These are phyloP conservation scores for Trichosporon ovoides DNA, from an alignment of 1,284 basidiomycete species.

Conservation along the genomic window DNA sequence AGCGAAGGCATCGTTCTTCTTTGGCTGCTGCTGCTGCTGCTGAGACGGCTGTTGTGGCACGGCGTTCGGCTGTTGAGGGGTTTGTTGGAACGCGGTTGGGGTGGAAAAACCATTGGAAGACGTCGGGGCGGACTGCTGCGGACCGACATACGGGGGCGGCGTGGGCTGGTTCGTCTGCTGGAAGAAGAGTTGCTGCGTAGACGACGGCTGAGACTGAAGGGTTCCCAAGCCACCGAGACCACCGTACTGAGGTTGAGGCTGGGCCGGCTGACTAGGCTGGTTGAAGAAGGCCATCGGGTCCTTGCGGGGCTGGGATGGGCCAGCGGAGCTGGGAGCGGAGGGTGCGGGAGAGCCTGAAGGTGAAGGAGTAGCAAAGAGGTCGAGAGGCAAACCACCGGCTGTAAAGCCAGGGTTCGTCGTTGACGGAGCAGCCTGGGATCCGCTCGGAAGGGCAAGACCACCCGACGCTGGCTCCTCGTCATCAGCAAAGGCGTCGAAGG, in stretches of 20 bases:
- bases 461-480: slow-evolving; percentile 32
- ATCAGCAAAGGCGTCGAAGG: slow-evolving; percentile 49
- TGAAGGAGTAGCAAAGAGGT: slow-evolving; percentile 44
- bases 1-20: slow-evolving; percentile 49
- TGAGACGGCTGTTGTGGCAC: slow-evolving; percentile 8
- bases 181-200: slow-evolving; percentile 10
- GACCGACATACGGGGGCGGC: neutral
- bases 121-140: slow-evolving; percentile 10
- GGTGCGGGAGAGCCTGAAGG: slow-evolving; percentile 29
- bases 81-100: slow-evolving; percentile 14
- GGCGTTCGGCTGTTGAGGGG: slow-evolving; percentile 10
- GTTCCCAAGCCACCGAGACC: slow-evolving; percentile 5
- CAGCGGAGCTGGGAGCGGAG: slow-evolving; percentile 8
- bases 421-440: slow-evolving; percentile 22
- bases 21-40: slow-evolving; percentile 18
- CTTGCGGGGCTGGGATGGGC: slow-evolving; percentile 21
- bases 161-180: slow-evolving; percentile 14
- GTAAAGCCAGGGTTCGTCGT: slow-evolving; percentile 29
- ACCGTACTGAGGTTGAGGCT: slow-evolving; percentile 17
- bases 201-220: neutral
- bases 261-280: slow-evolving; percentile 13
- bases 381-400: slow-evolving; percentile 45
- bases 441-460: slow-evolving; percentile 38
- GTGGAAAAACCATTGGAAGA: slow-evolving; percentile 1
- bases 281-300: slow-evolving; percentile 49